Conservation (phyloP, 345 rosid species). For the Arabis hirsuta region DNA sequence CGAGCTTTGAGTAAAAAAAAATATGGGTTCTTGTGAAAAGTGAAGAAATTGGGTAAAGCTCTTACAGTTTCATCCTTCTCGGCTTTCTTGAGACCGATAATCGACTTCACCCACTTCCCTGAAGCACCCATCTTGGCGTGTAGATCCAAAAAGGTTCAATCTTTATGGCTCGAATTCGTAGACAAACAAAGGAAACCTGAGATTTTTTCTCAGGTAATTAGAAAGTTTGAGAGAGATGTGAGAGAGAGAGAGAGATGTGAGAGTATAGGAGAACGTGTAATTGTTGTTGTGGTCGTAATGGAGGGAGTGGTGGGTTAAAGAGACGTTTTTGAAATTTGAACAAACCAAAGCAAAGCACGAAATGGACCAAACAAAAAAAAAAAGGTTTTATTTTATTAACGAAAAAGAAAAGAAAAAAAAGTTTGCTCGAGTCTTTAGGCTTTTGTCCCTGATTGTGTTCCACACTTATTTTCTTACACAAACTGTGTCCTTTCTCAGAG, state of each 20-base stretch:
- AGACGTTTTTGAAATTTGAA: constrained; percentile 49
- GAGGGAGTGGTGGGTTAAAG: constrained; percentile 50
- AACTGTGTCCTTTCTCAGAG: constrained; percentile 39
- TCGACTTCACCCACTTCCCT: constrained; percentile 89
- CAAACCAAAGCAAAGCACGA: constrained; percentile 14
- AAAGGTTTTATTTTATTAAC: neutral
- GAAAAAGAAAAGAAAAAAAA: neutral
- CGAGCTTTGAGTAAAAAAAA: neutral
- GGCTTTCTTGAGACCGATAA: constrained; percentile 69
- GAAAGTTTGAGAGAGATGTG: constrained; percentile 32
- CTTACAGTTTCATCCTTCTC: constrained; percentile 70
- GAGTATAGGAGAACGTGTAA: constrained; percentile 40
- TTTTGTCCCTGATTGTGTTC: constrained; percentile 40
- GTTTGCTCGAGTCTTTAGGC: constrained; percentile 42
- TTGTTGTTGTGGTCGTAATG: constrained; percentile 29
- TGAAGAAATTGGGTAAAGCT: neutral
- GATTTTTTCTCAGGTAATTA: constrained; percentile 25
- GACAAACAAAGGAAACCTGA: constrained; percentile 26
- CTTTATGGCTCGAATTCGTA: constrained; percentile 40
- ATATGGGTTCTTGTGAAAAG: too few relatives aligned
- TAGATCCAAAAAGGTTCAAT: constrained; percentile 19
- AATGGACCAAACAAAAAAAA: neutral
- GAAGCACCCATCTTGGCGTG: constrained; percentile 77
- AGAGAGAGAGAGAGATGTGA: constrained; percentile 26
- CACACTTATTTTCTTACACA: constrained; percentile 34